These are phyloP conservation scores for Hymenoscyphus fraxineus DNA, from an alignment of 2,329 filamentous ascomycete species.

Conservation along the genomic window DNA sequence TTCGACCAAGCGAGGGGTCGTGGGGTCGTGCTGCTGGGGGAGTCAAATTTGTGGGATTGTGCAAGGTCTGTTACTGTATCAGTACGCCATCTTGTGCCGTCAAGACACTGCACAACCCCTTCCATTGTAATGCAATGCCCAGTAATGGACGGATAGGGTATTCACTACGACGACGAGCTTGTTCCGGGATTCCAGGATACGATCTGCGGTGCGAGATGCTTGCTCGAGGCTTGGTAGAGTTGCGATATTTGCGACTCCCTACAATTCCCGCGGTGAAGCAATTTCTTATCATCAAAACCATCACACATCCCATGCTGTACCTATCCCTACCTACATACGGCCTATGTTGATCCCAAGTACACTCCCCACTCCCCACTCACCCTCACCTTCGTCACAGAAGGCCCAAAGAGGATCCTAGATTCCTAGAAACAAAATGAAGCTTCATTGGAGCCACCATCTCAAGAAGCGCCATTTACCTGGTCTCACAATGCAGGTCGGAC, in stretches of 20 bases:
- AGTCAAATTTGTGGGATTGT: background rate
- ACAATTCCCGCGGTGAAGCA: conserved; percentile 10
- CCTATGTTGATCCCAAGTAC: too few species aligned
- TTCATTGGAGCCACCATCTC: background rate
- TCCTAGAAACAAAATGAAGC: background rate
- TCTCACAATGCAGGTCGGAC: conserved; percentile 1
- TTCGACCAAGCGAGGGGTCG: conserved; percentile 1
- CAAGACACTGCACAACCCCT: too few species aligned
- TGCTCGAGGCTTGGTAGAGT: too few species aligned
- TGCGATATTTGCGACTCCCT: too few species aligned
- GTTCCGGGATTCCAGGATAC: background rate
- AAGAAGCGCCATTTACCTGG: background rate
- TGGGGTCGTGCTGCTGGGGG: background rate
- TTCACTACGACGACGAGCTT: background rate
- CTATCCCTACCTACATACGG: background rate
- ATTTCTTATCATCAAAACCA: conserved; percentile 3
- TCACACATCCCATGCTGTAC: background rate
- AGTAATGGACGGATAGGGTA: too few species aligned
- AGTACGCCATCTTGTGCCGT: too few species aligned
- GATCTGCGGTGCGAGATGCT: too few species aligned
- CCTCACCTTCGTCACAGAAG: background rate
- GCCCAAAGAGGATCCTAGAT: too few species aligned
- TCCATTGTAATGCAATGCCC: too few species aligned
- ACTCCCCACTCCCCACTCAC: background rate
- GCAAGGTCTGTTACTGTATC: too few species aligned